Base-by-base conservation (phyloP, 2,329 filamentous ascomycete genomes). In the Neofusicoccum sp. region DNA sequence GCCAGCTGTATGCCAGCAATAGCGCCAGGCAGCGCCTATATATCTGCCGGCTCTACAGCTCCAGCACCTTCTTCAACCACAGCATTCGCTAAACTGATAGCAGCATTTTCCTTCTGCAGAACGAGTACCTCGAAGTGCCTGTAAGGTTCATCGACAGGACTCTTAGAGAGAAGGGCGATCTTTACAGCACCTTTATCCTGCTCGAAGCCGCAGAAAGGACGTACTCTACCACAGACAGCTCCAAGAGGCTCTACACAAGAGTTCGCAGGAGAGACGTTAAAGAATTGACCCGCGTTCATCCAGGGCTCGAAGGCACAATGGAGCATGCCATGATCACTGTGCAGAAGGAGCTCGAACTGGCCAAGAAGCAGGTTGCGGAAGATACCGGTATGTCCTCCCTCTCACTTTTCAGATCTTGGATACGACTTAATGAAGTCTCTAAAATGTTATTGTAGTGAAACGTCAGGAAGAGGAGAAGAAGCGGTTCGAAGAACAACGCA, bases 51-150 rank as follows among this genome's bases (percentile, higher is more conserved):
- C 14, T 8, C 47, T 28, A 14, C 24, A 20, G 20, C 8, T n/a
- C 9, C 51, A 30, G 16, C 28, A 16, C 14, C 11, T n/a, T 12
- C 3, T 40, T 24, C 6, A 33, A 8, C 16, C 16, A 28, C 38
- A 49, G 9, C 30, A 28, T 14, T 24, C 16, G 34, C 45, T 53
- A 16, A 60, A 24, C 14, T 11, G 12, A 12, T 33, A 44, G 12
- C 38, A 75, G 73, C n/a, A 6, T 62, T 41, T 65, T 68, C 6
- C 44, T 74, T n/a, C 69, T 80, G 11, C 77, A 77, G 63, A 73
- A 77, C 56, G 76, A 79, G 44, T 79, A 78, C 53, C 71, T 67
- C 0, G 66, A 69, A 6, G 67, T 79, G 5, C 72, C 76, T 1
- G 67, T 70, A 9, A 65, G 68, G 14, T 72, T 73, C 61, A 74